A percentile compares a stretch with the other conserved stretches of the same genome.
Conservation (phyloP, 2,329 filamentous ascomycete genomes). For the Pochonia chlamydosporia region DNA sequence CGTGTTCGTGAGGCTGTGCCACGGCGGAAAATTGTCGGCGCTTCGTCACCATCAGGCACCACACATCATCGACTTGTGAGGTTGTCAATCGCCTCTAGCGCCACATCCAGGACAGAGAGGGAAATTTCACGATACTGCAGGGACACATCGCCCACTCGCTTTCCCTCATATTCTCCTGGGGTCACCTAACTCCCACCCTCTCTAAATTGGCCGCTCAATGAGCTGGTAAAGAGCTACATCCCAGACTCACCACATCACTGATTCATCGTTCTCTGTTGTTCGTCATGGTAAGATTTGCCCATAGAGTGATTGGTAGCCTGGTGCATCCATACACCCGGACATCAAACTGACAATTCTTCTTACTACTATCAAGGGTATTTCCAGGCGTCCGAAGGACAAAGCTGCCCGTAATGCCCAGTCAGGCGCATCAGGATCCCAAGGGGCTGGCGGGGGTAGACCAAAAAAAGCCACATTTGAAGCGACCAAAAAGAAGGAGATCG, state of each 20-base stretch:
- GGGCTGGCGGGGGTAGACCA: conserved; percentile 54
- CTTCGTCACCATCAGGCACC: conserved; percentile 29
- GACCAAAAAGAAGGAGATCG: conserved; percentile 98
- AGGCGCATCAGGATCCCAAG: conserved; percentile 28
- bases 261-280: conserved; percentile 12
- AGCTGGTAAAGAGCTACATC: conserved; percentile 10
- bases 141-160: neutral
- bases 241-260: conserved; percentile 4
- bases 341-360: conserved; percentile 1
- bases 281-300: conserved; percentile 29
- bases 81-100: conserved; percentile 13
- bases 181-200: conserved; percentile 14
- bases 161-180: neutral
- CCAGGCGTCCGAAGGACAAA: conserved; percentile 35
- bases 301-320: no score
- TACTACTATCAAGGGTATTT: conserved; percentile 27
- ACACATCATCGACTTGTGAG: conserved; percentile 16
- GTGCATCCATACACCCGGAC: no score
- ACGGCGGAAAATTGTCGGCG: conserved; percentile 29
- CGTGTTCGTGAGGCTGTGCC: conserved; percentile 22
- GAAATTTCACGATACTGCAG: neutral
- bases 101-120: neutral
- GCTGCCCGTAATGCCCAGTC: conserved; percentile 30
- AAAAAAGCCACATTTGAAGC: conserved; percentile 96
- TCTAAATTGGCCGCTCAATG: conserved; percentile 18